Conservation (phyloP, 305 asterid species). For the Salvia sclarea region DNA sequence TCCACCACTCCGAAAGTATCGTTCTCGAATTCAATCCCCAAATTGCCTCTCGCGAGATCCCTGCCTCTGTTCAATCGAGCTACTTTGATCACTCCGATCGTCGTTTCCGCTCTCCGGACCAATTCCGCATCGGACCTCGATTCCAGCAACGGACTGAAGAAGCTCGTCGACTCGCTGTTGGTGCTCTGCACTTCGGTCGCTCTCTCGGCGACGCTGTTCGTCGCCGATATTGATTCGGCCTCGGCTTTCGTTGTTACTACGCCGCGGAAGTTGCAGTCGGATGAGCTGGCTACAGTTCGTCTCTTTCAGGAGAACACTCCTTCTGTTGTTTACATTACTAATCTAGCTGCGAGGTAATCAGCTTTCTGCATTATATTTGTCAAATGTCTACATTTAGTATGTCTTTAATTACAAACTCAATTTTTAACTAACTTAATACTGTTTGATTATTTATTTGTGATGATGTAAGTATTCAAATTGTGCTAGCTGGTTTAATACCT, state of each 20-base stretch:
- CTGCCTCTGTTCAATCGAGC: constrained; percentile 32
- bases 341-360: constrained; percentile 75
- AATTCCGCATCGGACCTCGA: constrained; percentile 34
- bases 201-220: constrained; percentile 58
- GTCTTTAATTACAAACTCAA: not conserved
- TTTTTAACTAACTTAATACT: not conserved
- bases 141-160: constrained; percentile 43
- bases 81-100: constrained; percentile 32
- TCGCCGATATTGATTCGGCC: constrained; percentile 68
- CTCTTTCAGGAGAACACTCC: constrained; percentile 94
- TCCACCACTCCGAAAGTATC: constrained; percentile 43
- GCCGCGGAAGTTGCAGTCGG: constrained; percentile 81
- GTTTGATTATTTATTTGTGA: not conserved
- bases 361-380: not conserved
- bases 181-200: constrained; percentile 84
- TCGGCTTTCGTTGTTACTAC: constrained; percentile 72
- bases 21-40: constrained; percentile 38
- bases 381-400: not conserved
- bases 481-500: not conserved
- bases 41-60: constrained; percentile 43
- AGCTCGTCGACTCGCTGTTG: constrained; percentile 59
- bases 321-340: constrained; percentile 90
- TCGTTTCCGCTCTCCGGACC: constrained; percentile 40
- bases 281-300: constrained; percentile 94
- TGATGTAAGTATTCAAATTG: not conserved